Evolutionary conservation across 1,284 basidiomycete species (phyloP), one percentile per base, ranked within the genome.

Genomic region (Ceratobasidium sp.): DNA sequence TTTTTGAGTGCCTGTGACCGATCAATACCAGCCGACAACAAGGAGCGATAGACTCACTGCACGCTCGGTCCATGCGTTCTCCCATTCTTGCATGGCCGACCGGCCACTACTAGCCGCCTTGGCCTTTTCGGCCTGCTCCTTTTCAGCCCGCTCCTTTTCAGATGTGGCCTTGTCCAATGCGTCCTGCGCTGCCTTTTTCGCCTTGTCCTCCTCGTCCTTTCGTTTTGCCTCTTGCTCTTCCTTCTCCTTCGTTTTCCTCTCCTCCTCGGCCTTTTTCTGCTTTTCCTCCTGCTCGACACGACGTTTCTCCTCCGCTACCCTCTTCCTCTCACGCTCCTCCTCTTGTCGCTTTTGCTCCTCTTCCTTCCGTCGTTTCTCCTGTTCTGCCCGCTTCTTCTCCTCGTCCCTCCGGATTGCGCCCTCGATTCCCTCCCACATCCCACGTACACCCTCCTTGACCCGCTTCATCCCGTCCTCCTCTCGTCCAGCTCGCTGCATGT

Each of bases 71-170:
- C 95, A 83, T 64, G 81, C 81, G 20, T 80, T 79, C 17, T 89
- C 84, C 69, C 87, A 91, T 29, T 82, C 77, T 53, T 77, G 75
- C 90, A 91, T 96, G 74, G 94, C 91, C 13, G 86, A 84, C 40
- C 82, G 82, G n/a, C n/a, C 6, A 86, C 80, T 0, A 83, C 82
- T 0, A 81, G 80, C 67, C 8, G 53, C 77, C 25, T 78, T 73
- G 29, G 75, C 76, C 67, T 77, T 78, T 69, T 77, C 77, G 72
- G 78, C 77, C 70, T 76, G 72, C 72, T 78, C 78, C 70, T 77
- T 78, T 68, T 77, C 77, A 71, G 42, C 75, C 75, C 77, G 74
- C 71, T 75, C 73, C 31, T 67, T 62, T 15, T 67, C 73, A 13
- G 69, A 74, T 42, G 77, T 77, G 12, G 77, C 75, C 71, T 80